Evolutionary conservation across 1,284 basidiomycete genomes (phyloP), one percentile per base, ranked within the genome.

Genomic region (Cystobasidium sp.): DNA sequence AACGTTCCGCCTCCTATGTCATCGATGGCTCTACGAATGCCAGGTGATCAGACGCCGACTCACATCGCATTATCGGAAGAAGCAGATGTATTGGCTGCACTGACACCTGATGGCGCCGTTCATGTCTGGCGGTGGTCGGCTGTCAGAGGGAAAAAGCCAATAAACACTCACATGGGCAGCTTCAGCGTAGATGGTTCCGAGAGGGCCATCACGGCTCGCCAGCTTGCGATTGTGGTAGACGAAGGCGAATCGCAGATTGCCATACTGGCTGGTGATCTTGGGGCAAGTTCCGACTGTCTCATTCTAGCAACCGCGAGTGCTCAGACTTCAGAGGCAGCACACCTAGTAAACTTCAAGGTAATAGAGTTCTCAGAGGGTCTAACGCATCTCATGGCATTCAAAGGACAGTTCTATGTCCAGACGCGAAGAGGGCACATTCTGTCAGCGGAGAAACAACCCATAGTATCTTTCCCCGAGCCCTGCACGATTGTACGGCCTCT

Each of bases 1-100:
- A 97, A 96, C 80, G 88, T 96, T 0, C 96, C 96, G 4, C 96
- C 96, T 20, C 97, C 96, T 0, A 97, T 98, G 94, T 91, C 90
- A 0, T 90, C 93, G 0, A 86, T 64, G 16, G 39, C 46, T 39
- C 20, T 70, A 8, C 47, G 37, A 55, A 39, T 44, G 9, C 24
- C 68, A 6, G 12, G 41, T 9, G 52, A 43, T 16, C 82, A 76
- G 78, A 81, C 87, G 0, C 91, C 92, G 0, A 82, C 89, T 2
- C 89, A 95, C 80, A 83, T 89, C 3, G 84, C 89, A 1, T 88
- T 93, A 76, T 88, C 90, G 0, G 76, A 86, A 0, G 79, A 82
- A 16, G 82, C 84, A 6, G 90, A 94, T 76, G 80, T 86, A 0
- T 81, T 96, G 1, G 89, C 87, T 5, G 81, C 89, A 1, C 84